Evolutionary conservation across 208 protist species (phyloP).

Genomic region (Crithidia mellificae): DNA sequence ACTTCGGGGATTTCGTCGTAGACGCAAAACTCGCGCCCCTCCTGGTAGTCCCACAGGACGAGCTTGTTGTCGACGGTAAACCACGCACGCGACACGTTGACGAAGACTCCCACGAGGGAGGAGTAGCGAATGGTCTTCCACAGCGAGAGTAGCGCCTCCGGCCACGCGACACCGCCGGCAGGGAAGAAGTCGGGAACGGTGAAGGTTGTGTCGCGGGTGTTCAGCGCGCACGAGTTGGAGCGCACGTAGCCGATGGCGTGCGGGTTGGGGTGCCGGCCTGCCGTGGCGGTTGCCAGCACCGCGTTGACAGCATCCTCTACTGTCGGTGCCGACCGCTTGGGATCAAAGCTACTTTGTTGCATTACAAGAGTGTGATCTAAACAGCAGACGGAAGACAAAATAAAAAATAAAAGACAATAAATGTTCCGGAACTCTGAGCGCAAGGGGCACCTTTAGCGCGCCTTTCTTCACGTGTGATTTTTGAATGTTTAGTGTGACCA

Average conservation of each 20-base stretch:
- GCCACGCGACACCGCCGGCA: slow-evolving; percentile 70
- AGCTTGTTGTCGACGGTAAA: slow-evolving; percentile 87
- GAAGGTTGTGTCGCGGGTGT: slow-evolving; percentile 73
- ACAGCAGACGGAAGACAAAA: background rate
- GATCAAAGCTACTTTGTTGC: background rate
- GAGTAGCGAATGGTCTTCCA: slow-evolving; percentile 71
- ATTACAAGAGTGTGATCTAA: slow-evolving; percentile 1
- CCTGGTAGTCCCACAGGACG: slow-evolving; percentile 83
- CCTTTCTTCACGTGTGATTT: too few relatives aligned
- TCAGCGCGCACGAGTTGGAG: slow-evolving; percentile 66
- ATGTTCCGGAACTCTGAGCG: background rate
- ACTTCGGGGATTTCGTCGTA: slow-evolving; percentile 86
- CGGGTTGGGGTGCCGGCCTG: slow-evolving; percentile 45
- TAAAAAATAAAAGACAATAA: background rate
- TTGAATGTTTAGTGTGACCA: too few relatives aligned
- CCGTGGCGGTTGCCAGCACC: slow-evolving; percentile 42
- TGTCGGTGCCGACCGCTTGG: slow-evolving; percentile 18
- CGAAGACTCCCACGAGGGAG: slow-evolving; percentile 80
- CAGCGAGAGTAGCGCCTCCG: slow-evolving; percentile 60
- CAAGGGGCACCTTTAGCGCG: too few relatives aligned
- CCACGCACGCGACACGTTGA: slow-evolving; percentile 76
- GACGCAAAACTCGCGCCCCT: slow-evolving; percentile 71
- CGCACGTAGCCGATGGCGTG: slow-evolving; percentile 55
- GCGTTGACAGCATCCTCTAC: slow-evolving; percentile 70
- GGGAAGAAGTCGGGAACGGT: slow-evolving; percentile 80